Conservation (phyloP, 495 filamentous ascomycete species). For the Rostrohypoxylon terebratum region DNA sequence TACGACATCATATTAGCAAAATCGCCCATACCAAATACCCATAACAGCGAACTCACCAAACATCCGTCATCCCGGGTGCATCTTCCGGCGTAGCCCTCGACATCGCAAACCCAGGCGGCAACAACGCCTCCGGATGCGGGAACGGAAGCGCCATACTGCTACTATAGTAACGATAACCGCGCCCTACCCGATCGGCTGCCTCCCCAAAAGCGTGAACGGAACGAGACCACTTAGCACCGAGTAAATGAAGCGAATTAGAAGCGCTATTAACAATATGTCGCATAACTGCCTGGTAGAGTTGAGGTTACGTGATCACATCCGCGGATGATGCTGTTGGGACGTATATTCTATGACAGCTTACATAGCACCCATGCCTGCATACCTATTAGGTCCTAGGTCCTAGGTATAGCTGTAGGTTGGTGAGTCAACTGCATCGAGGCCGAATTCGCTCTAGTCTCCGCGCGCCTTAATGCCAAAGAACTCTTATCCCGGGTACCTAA, state of each 20-base stretch:
- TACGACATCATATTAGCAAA: slow-evolving; percentile 15
- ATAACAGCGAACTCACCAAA: slow-evolving; percentile 37
- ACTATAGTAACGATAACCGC: neutral
- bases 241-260: neutral
- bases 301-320: neutral
- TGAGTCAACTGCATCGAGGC: slow-evolving; percentile 1
- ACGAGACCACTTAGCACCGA: too few species aligned
- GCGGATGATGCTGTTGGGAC: neutral
- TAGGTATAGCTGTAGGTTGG: neutral
- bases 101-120: slow-evolving; percentile 42
- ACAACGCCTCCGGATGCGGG: slow-evolving; percentile 34
- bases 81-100: slow-evolving; percentile 43
- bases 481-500: neutral
- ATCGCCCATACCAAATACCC: neutral
- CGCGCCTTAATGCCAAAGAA: neutral
- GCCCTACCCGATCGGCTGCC: neutral
- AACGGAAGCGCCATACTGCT: slow-evolving; percentile 39
- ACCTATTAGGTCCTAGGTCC: neutral
- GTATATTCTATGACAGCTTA: neutral
- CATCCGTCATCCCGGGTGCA: slow-evolving; percentile 36
- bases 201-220: neutral
- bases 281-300: neutral
- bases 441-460: neutral
- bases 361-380: neutral
- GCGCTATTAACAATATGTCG: neutral